Conservation (phyloP, 2,329 filamentous ascomycete genomes). For the Botrytis pseudocinerea region DNA sequence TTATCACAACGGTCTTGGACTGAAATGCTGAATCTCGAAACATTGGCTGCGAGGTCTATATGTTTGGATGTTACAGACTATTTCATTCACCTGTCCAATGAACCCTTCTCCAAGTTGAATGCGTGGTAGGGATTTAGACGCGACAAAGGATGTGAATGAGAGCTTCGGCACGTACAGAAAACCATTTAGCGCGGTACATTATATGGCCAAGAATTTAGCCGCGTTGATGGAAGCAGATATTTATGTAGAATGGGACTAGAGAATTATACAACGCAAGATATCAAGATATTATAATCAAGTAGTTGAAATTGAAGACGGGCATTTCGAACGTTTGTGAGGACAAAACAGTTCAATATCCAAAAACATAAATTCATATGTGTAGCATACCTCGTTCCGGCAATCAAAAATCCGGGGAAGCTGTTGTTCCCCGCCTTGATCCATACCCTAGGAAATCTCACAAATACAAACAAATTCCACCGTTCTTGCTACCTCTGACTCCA, state of each 20-base stretch:
- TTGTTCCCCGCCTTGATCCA: background rate
- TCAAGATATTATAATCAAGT: background rate
- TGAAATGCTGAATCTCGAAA: constrained; percentile 31
- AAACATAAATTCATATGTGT: background rate
- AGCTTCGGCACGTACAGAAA: background rate
- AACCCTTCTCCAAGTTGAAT: too few species aligned
- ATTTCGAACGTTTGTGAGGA: background rate
- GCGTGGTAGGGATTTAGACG: background rate
- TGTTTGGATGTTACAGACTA: background rate
- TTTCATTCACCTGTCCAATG: too few species aligned
- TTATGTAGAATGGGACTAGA: background rate
- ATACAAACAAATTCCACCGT: background rate
- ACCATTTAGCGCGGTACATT: background rate
- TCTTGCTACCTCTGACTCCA: background rate
- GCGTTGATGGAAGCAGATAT: background rate
- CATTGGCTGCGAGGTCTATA: too few species aligned
- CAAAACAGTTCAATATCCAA: background rate
- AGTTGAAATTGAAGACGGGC: too few species aligned
- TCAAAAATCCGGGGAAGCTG: constrained; percentile 8
- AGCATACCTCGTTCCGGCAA: constrained; percentile 3
- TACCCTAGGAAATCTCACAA: background rate
- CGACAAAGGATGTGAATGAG: background rate
- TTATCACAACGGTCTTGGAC: constrained; percentile 58
- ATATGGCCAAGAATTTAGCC: background rate
- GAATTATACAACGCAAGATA: background rate